Conservation (phyloP, 495 filamentous ascomycete genomes). For the Annulohypoxylon nitens region DNA sequence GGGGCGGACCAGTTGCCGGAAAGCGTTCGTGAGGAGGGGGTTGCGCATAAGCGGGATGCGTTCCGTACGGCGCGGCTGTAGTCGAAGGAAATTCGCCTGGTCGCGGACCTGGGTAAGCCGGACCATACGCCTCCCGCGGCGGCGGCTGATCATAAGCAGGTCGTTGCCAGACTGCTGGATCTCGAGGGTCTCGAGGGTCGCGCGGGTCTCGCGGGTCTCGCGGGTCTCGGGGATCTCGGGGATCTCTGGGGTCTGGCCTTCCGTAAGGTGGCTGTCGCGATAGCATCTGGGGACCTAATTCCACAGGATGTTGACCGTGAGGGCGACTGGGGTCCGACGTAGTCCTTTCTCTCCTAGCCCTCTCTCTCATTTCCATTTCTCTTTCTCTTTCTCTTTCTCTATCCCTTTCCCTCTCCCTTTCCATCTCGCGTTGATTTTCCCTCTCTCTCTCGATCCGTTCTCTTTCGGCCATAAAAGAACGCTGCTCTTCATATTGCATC, state of each 20-base stretch:
- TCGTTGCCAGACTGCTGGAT: conserved; percentile 59
- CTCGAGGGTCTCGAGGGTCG: conserved; percentile 53
- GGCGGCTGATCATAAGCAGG: conserved; percentile 57
- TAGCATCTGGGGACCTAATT: conserved; percentile 44
- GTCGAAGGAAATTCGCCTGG: conserved; percentile 60
- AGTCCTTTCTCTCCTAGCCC: conserved; percentile 50
- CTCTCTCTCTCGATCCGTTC: conserved; percentile 43
- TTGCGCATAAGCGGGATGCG: conserved; percentile 62
- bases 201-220: conserved; percentile 59
- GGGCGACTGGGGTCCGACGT: conserved; percentile 49
- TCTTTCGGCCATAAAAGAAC: conserved; percentile 46
- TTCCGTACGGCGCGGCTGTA: conserved; percentile 57
- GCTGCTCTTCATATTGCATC: conserved; percentile 55
- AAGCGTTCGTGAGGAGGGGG: conserved; percentile 62
- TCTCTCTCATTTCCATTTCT: conserved; percentile 53
- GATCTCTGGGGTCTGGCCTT: conserved; percentile 61
- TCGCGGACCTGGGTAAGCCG: conserved; percentile 54
- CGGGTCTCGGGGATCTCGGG: conserved; percentile 46
- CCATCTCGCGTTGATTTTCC: conserved; percentile 52
- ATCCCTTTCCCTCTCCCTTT: conserved; percentile 50
- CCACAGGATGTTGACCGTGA: conserved; percentile 41
- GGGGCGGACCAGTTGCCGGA: conserved; percentile 57
- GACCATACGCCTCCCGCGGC: conserved; percentile 56
- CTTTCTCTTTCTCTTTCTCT: conserved; percentile 45
- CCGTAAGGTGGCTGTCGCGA: conserved; percentile 54